These are phyloP conservation scores for Penicillium hordei DNA, from an alignment of 2,329 filamentous ascomycete genomes.

Conservation along the genomic window DNA sequence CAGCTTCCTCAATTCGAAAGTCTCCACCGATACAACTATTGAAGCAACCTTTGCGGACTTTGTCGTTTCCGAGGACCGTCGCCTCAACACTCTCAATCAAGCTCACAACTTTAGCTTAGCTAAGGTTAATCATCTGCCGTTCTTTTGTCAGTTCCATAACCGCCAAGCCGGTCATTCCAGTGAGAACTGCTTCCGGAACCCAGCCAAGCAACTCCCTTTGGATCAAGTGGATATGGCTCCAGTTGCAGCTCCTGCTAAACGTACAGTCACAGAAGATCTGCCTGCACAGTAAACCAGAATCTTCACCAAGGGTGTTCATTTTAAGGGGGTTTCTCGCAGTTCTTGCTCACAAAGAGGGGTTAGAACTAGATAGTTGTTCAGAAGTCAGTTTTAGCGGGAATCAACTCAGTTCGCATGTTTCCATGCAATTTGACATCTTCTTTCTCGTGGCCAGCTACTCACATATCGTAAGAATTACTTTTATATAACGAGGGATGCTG, in stretches of 20 bases:
- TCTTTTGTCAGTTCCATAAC: background rate
- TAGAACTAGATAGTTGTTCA: background rate
- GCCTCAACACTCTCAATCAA: background rate
- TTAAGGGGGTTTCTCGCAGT: background rate
- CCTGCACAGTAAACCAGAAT: background rate
- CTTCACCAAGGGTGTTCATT: background rate
- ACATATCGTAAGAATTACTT: too few relatives aligned
- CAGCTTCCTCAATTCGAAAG: background rate
- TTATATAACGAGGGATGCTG: background rate
- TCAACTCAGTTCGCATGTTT: background rate
- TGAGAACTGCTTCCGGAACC: background rate
- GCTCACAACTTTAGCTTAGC: background rate
- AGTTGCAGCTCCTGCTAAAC: too few relatives aligned
- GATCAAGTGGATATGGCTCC: background rate
- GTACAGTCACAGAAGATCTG: background rate
- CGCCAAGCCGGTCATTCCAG: background rate
- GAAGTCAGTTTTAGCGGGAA: background rate
- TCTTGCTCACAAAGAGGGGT: background rate
- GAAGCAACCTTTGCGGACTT: background rate
- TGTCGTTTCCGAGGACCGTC: background rate
- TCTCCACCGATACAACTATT: background rate
- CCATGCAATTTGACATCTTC: background rate
- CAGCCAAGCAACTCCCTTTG: background rate
- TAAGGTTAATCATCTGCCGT: background rate
- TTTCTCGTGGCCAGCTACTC: background rate